Percentiles rank a stretch among this genome's conserved stretches.
Evolutionary conservation across 495 filamentous ascomycete genomes (phyloP).

Genomic region (Emericellopsis terricola): DNA sequence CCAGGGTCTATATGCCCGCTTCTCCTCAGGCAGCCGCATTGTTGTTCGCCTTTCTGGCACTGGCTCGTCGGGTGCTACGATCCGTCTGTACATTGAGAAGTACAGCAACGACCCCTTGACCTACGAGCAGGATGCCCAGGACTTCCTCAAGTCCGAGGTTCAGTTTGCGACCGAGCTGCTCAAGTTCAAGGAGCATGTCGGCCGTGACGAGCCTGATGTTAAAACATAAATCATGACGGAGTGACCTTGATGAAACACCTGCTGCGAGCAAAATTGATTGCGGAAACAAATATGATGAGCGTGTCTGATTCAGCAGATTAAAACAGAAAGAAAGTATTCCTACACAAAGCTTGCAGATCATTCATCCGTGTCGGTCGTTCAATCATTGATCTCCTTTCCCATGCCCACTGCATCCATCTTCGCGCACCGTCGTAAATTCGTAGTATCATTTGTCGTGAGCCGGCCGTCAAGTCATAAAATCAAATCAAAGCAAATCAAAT

Average conservation of each 20-base stretch:
- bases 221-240: slow-evolving; percentile 47
- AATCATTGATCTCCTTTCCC: no score
- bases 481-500: no score
- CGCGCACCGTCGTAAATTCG: no score
- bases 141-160: slow-evolving; percentile 85
- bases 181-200: slow-evolving; percentile 78
- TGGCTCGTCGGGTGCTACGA: slow-evolving; percentile 85
- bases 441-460: no score
- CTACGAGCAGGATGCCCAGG: slow-evolving; percentile 65
- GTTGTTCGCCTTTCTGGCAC: slow-evolving; percentile 90
- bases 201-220: slow-evolving; percentile 82
- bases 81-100: slow-evolving; percentile 91
- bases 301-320: no score
- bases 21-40: slow-evolving; percentile 85
- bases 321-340: no score
- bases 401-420: no score
- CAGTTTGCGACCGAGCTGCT: slow-evolving; percentile 65
- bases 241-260: no score
- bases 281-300: no score
- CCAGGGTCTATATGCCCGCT: slow-evolving; percentile 89
- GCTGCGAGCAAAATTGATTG: no score
- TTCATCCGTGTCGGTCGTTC: neutral
- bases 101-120: slow-evolving; percentile 57
- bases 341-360: no score
- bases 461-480: no score